These are phyloP conservation scores for Apophysomyces sp. DNA, from an alignment of 371 early-diverging fungal species.

Conservation along the genomic window DNA sequence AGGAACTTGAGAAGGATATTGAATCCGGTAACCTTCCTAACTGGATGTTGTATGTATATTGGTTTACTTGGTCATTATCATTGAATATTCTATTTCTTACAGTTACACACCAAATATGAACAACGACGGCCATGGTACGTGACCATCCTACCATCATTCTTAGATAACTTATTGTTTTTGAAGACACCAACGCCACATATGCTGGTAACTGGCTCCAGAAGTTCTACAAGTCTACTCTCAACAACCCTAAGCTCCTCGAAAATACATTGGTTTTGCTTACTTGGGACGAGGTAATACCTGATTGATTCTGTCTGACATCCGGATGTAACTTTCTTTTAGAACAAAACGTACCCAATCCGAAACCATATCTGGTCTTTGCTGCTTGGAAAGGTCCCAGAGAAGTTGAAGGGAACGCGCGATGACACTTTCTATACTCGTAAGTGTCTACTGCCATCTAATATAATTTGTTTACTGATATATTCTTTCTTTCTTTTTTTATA, in stretches of 20 bases:
- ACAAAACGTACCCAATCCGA: slow-evolving; percentile 15
- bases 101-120: slow-evolving; percentile 33
- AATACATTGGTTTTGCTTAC: slow-evolving; percentile 29
- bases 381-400: slow-evolving; percentile 24
- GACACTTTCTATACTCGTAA: slow-evolving; percentile 54
- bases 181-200: slow-evolving; percentile 29
- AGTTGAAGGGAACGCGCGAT: slow-evolving; percentile 44
- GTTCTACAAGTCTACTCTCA: slow-evolving; percentile 28
- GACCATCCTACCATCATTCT: neutral
- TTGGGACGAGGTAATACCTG: slow-evolving; percentile 22
- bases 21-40: slow-evolving; percentile 21
- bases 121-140: slow-evolving; percentile 29
- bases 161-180: neutral
- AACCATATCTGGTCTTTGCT: slow-evolving; percentile 35
- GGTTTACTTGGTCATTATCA: neutral
- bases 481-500: neutral
- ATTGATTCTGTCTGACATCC: neutral
- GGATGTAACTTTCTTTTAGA: neutral
- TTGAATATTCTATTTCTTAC: neutral
- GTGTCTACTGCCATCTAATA: neutral
- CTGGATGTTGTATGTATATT: slow-evolving; percentile 31
- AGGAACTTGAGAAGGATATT: slow-evolving; percentile 22
- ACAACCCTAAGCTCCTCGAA: slow-evolving; percentile 16
- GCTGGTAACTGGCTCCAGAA: slow-evolving; percentile 29
- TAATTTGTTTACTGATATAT: too few species aligned